Conservation (phyloP, 495 filamentous ascomycete genomes). For the Lepidopterella palustris region DNA sequence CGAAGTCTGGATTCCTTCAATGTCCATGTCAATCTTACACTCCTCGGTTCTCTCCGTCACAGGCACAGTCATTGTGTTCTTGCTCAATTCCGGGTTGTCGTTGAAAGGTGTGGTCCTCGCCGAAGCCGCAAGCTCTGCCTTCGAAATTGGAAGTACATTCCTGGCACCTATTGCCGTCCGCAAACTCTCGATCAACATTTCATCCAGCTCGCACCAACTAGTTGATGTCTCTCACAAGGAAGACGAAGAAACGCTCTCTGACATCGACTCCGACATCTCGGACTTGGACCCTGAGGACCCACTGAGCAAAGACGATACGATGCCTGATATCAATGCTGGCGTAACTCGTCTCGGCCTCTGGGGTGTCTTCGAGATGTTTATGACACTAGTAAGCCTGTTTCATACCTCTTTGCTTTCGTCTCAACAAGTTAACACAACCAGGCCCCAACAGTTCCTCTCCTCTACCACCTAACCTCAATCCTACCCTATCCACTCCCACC, state of each 20-base stretch:
- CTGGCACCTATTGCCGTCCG: neutral
- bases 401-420: neutral
- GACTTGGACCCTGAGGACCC: constrained; percentile 57
- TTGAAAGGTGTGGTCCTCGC: neutral
- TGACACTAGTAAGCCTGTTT: neutral
- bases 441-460: neutral
- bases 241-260: neutral
- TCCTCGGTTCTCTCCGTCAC: neutral
- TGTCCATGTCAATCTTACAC: neutral
- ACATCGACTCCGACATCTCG: constrained; percentile 41
- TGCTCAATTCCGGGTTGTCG: neutral
- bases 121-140: neutral
- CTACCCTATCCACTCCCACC: neutral
- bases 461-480: neutral
- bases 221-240: neutral
- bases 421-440: neutral
- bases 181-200: neutral
- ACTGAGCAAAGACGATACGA: constrained; percentile 43
- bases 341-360: neutral
- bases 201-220: neutral
- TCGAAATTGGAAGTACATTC: constrained; percentile 1
- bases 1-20: neutral
- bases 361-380: neutral
- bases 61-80: neutral
- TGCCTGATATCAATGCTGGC: neutral